Percentiles rank a stretch among this genome's conserved stretches.
phyloP scores from a whole-genome alignment of 192 early-diverging fungal genomes.

The Spinellus fusiger region DNA sequence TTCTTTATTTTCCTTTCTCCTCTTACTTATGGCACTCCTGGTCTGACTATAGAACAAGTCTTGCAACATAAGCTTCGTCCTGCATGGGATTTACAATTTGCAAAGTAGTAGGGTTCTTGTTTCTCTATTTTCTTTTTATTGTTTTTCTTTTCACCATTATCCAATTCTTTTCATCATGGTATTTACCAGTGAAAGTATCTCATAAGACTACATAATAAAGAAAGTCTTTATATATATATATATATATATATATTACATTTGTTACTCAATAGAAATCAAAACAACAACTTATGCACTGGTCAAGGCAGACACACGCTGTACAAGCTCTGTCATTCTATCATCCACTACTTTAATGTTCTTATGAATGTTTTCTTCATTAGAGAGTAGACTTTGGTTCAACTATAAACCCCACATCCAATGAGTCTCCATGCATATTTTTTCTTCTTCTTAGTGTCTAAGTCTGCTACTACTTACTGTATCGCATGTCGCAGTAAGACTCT shows the following conservation, averaged over 20 bases:
- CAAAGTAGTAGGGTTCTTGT: slow-evolving; percentile 29
- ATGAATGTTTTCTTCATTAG: slow-evolving; percentile 56
- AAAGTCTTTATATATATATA: too few species aligned
- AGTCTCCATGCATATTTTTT: too few species aligned
- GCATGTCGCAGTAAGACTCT: slow-evolving; percentile 54
- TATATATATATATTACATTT: too few species aligned
- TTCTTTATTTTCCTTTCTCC: slow-evolving; percentile 81
- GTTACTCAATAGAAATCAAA: too few species aligned
- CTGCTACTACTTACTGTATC: slow-evolving; percentile 33
- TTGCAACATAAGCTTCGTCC: slow-evolving; percentile 58
- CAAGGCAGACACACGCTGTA: slow-evolving; percentile 41
- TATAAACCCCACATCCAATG: slow-evolving; percentile 14
- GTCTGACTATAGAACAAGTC: slow-evolving; percentile 50
- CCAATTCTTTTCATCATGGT: too few species aligned
- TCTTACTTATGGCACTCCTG: slow-evolving; percentile 76
- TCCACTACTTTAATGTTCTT: slow-evolving; percentile 63
- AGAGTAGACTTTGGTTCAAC: slow-evolving; percentile 47
- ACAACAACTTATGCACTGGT: neutral
- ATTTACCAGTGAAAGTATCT: too few species aligned
- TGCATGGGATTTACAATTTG: slow-evolving; percentile 84
- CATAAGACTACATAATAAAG: too few species aligned
- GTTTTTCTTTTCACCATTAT: too few species aligned
- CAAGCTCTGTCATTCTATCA: slow-evolving; percentile 55
- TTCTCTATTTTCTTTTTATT: too few species aligned
- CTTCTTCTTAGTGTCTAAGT: too few species aligned